Evolutionary conservation across 331 rosid genomes (phyloP), one percentile per base, ranked within the genome.

Genomic region (Dryas integrifolia): DNA sequence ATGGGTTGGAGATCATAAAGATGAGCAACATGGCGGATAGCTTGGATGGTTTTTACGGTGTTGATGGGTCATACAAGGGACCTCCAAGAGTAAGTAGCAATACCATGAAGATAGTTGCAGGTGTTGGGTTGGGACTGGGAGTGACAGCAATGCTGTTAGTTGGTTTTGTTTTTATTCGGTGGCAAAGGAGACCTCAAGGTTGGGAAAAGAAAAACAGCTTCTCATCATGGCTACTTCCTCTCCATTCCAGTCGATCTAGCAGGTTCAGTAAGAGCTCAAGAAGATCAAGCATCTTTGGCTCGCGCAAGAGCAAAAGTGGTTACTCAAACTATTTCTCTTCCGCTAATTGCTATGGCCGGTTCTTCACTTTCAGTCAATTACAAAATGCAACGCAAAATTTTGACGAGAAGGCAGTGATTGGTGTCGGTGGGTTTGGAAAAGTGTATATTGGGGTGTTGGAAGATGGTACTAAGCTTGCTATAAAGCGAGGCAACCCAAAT

Each of bases 351-450:
- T 59, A 77, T 2, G 88, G 83, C 59, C 48, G 82, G 16, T 84
- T 69, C 81, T 90, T 88, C 82, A 77, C 85, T 5, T 78, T 93
- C 64, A 16, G 0, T 3, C 84, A 90, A 59, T 35, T 87, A 46
- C 94, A 78, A 59, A 66, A 30, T 8, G 96, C 98, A 38, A 88
- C 96, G 1, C 62, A 79, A 2, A 85, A 85, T 38, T 93, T 91
- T 51, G 88, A 82, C 13, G 93, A 90, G 21, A 86, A 79, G 45
- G 85, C 67, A 4, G 82, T 90, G 45, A 88, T 93, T 38, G 98
- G 98, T 11, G 88, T 86, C 3, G 97, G 98, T 13, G 98, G 98
- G 6, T 93, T 90, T 21, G 97, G 98, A 15, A 90, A 90, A 56
- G 97, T 93, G 46, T 93, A 90, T 51, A 66, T 86, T 30, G 96